A percentile compares a stretch with the other conserved stretches of the same genome.
phyloP scores from a whole-genome alignment of 2,329 filamentous ascomycete species.

The Dendrostoma leiphaemia region DNA sequence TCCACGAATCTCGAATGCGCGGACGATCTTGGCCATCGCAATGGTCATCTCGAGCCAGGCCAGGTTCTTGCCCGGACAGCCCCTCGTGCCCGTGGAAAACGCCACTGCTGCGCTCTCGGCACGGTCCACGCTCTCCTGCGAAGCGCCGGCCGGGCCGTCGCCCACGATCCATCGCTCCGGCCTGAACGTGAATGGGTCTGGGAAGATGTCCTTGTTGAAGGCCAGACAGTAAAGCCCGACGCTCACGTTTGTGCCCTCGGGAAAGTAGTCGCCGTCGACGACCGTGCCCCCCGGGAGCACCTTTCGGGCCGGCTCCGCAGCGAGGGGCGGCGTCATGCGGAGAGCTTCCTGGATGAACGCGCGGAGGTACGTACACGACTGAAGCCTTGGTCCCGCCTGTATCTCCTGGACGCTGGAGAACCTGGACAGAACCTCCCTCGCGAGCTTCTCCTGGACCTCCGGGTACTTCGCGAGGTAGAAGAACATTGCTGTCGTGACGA shows the following conservation, averaged over 20 bases:
- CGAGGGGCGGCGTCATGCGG: conserved; percentile 29
- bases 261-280: conserved; percentile 9
- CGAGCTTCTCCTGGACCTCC: conserved; percentile 5
- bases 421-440: conserved; percentile 11
- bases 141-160: background rate
- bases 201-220: conserved; percentile 12
- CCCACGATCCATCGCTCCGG: conserved; percentile 13
- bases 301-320: conserved; percentile 5
- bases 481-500: conserved; percentile 7
- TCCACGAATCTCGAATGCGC: conserved; percentile 3
- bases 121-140: conserved; percentile 4
- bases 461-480: conserved; percentile 19
- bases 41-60: background rate
- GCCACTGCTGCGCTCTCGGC: conserved; percentile 11
- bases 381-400: conserved; percentile 4
- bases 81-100: conserved; percentile 6
- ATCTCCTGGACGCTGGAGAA: conserved; percentile 20
- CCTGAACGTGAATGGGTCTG: conserved; percentile 4
- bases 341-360: conserved; percentile 29
- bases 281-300: conserved; percentile 9
- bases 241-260: conserved; percentile 10
- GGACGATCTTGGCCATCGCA: conserved; percentile 11
- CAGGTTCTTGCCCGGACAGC: conserved; percentile 8
- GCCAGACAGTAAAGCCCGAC: conserved; percentile 10
- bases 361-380: conserved; percentile 21